Evolutionary conservation across 257 asterid species (phyloP), one percentile per base, ranked within the genome.

Genomic region (Coffea canephora): DNA sequence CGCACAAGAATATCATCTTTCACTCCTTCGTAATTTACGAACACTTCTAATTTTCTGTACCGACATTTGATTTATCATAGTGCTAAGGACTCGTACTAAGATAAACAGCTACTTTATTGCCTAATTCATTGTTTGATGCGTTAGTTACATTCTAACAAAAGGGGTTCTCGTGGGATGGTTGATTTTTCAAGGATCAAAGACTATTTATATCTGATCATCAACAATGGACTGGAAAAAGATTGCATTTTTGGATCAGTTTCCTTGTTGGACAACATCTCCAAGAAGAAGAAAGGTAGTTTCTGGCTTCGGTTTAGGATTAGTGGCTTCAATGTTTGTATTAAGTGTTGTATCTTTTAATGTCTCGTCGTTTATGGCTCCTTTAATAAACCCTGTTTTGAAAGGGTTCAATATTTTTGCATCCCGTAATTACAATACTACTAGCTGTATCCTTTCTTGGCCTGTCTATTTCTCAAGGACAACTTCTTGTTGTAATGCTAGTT

Each of bases 231-330:
- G 86, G 83, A 93, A 83, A 82, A 93, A 78, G 54, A 75, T 86
- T 10, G 55, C 91, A n/a, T 88, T 89, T 64, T 71, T 91, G 45
- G 94, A 90, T 81, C 95, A 90, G 79, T 82, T 87, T 3, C 52
- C 89, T 15, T 64, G 39, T 21, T 81, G 69, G 18, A 62, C 78
- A 57, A 83, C 91, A 21, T 85, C 92, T 79, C 78, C 87, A 8
- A 82, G 90, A 81, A 88, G 90, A 79, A 88, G 87, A 74, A 91
- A 89, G 89, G 86, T 85, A 46, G 88, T 86, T 86, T 90, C 96
- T 31, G 89, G 92, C 6, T 87, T 89, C 83, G 87, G 93, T 46
- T 80, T 92, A 34, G 89, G 93, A 61, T 25, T 88, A 67, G 52
- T 86, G 31, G 75, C 87, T 70, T 87, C 92, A 67, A 81, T 91